Base-by-base conservation (phyloP, 1,284 basidiomycete species). In the Tylopilus sp. region DNA sequence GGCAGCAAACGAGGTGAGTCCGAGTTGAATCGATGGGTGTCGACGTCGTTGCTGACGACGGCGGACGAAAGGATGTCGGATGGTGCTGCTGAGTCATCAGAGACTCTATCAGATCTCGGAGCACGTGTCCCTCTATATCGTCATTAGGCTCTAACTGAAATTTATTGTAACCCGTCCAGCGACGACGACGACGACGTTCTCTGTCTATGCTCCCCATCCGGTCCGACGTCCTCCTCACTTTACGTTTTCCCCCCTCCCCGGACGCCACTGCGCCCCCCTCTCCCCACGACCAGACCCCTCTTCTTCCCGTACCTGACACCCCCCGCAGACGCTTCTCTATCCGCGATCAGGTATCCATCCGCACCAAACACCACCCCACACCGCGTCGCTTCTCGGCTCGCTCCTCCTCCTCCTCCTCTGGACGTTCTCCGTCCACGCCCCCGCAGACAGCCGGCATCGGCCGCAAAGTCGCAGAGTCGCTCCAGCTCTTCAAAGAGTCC, bases 401-500 rank as follows among this genome's bases (percentile, higher is more conserved):
- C 1, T 73, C 76, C 7, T 76, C 78, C 3, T 75, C 74, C 11
- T 73, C 74, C 4, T 60, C 59, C 29, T 59, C 49, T 60, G 48
- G 24, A 2, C 45, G 26, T 9, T 26, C 17, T 18, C 39, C 49
- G 1, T 54, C 68, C 36, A 68, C 63, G 5, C 39, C 53, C 30
- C 61, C 61, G 48, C 59, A 68, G 8, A 65, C 63, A 18, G 59
- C 77, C 18, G 81, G 81, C 15, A 85, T 83, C 41, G 83, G 85
- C 30, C 80, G 87, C 57, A 90, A 90, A 65, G 86, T 90, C 37
- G 88, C 88, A 1, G 86, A 83, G 5, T 82, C 83, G 9, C 73
- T 90, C 10, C 82, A 88, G 59, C 74, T 90, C 7, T 90, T 90
- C 73, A 88, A 85, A 60, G 85, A 88, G 69, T 84, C 86, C 34